Evolutionary conservation across 805 yeast species (phyloP).

Genomic region (Metschnikowia matae): DNA sequence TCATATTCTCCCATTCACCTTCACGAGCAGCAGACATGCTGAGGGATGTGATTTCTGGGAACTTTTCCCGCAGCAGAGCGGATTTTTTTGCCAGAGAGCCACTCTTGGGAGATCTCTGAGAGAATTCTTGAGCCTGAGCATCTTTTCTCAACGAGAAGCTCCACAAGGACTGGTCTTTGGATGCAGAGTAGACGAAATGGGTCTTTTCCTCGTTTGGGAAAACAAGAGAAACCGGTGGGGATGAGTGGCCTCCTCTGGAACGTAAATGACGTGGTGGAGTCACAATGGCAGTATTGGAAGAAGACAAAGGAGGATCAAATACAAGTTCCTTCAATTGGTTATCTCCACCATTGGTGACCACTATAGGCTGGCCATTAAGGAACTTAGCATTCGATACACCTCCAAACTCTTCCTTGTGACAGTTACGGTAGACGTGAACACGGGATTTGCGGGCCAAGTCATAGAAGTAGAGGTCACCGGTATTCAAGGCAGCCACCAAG

Average conservation of each 20-base stretch:
- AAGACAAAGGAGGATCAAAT: constrained; percentile 83
- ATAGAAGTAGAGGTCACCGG: constrained; percentile 83
- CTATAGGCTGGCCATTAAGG: constrained; percentile 86
- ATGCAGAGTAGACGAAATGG: constrained; percentile 82
- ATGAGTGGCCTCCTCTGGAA: constrained; percentile 96
- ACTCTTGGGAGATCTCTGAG: constrained; percentile 59
- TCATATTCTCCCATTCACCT: constrained; percentile 90
- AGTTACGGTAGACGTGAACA: constrained; percentile 67
- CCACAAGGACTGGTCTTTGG: constrained; percentile 86
- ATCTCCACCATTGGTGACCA: constrained; percentile 88
- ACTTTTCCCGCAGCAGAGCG: constrained; percentile 56
- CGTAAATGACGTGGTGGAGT: constrained; percentile 89
- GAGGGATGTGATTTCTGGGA: constrained; percentile 69
- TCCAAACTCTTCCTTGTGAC: constrained; percentile 70
- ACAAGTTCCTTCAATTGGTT: constrained; percentile 85
- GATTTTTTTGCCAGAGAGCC: constrained; percentile 27
- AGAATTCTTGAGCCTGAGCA: constrained; percentile 91
- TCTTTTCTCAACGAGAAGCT: constrained; percentile 89
- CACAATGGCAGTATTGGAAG: constrained; percentile 58
- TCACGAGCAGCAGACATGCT: constrained; percentile 71
- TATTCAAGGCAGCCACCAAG: constrained; percentile 68
- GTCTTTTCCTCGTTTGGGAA: constrained; percentile 75
- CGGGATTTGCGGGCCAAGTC: constrained; percentile 71
- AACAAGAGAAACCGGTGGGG: constrained; percentile 72
- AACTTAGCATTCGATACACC: constrained; percentile 74